A percentile compares a stretch with the other conserved stretches of the same genome.
These are phyloP conservation scores for Sclerotinia sclerotiorum DNA, from an alignment of 2,329 filamentous ascomycete genomes.

Conservation along the genomic window DNA sequence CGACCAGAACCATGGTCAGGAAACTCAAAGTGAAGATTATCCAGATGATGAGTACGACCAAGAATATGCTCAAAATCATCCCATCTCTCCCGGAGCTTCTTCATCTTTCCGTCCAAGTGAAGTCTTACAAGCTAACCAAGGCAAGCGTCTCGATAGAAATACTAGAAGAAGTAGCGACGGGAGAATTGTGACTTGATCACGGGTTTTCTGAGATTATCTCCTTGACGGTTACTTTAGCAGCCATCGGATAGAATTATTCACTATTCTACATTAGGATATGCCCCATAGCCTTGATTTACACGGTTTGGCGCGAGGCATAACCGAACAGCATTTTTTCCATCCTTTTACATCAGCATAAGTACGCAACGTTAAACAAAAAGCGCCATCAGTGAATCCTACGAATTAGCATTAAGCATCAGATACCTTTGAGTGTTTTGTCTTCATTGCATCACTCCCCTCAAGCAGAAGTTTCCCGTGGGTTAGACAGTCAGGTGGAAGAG, in stretches of 20 bases:
- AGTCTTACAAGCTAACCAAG: slow-evolving; percentile 4
- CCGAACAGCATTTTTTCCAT: not conserved
- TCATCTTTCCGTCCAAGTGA: slow-evolving; percentile 12
- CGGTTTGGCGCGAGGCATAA: not conserved
- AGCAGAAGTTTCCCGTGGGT: slow-evolving; percentile 9
- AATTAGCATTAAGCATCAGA: slow-evolving; percentile 20
- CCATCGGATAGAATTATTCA: not conserved
- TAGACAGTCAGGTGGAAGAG: slow-evolving; percentile 7
- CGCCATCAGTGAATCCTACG: slow-evolving; percentile 7
- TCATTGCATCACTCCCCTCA: slow-evolving; percentile 21
- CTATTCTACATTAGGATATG: slow-evolving; percentile 7
- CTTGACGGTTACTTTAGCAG: not conserved
- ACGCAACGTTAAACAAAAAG: slow-evolving; percentile 17
- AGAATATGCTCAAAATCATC: slow-evolving; percentile 39
- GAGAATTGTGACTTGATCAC: slow-evolving; percentile 17
- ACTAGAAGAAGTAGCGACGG: slow-evolving; percentile 17
- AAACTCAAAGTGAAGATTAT: slow-evolving; percentile 50
- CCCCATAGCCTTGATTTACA: not conserved
- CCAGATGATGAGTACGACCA: slow-evolving; percentile 52
- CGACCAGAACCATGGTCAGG: slow-evolving; percentile 40
- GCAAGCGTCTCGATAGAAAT: slow-evolving; percentile 13
- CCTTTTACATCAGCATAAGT: slow-evolving; percentile 17
- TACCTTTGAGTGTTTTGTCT: slow-evolving; percentile 14
- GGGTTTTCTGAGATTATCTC: not conserved
- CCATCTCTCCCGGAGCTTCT: slow-evolving; percentile 4